These are phyloP conservation scores for Hanseniaspora taiwanica DNA, from an alignment of 805 yeast genomes.

Conservation along the genomic window DNA sequence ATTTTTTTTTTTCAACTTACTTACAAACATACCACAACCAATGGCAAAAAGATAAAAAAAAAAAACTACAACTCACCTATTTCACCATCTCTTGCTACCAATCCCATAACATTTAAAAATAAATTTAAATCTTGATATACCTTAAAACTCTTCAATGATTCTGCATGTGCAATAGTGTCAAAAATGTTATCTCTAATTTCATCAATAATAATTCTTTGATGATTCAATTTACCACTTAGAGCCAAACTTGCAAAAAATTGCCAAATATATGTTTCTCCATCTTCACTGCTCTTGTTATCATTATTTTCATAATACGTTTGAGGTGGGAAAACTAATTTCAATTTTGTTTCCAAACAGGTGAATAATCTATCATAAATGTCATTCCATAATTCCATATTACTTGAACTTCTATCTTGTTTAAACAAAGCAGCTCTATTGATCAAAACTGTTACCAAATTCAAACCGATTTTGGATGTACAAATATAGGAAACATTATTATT, in stretches of 20 bases:
- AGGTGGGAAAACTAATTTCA: slow-evolving; percentile 74
- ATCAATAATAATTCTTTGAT: slow-evolving; percentile 87
- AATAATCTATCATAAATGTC: slow-evolving; percentile 72
- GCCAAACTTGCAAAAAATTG: slow-evolving; percentile 92
- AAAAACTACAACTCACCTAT: slow-evolving; percentile 71
- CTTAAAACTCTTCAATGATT: slow-evolving; percentile 37
- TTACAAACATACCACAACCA: too few relatives aligned
- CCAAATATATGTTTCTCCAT: slow-evolving; percentile 62
- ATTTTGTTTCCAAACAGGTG: slow-evolving; percentile 62
- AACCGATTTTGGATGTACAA: slow-evolving; percentile 59
- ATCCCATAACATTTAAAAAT: slow-evolving; percentile 92
- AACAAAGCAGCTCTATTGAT: slow-evolving; percentile 86
- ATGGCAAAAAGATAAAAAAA: too few relatives aligned
- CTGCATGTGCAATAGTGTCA: slow-evolving; percentile 68
- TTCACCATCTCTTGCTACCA: slow-evolving; percentile 81
- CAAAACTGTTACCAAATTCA: slow-evolving; percentile 77
- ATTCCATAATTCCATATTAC: slow-evolving; percentile 47
- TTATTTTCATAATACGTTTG: slow-evolving; percentile 11
- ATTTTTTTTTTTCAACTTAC: too few relatives aligned
- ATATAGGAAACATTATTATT: slow-evolving; percentile 49
- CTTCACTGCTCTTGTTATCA: neutral
- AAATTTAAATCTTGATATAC: slow-evolving; percentile 71
- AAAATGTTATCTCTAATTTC: slow-evolving; percentile 89
- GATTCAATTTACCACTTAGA: slow-evolving; percentile 76
- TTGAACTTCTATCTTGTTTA: slow-evolving; percentile 52